These are phyloP conservation scores for Arthrobotrys sinensis DNA, from an alignment of 2,329 filamentous ascomycete species.

Conservation along the genomic window DNA sequence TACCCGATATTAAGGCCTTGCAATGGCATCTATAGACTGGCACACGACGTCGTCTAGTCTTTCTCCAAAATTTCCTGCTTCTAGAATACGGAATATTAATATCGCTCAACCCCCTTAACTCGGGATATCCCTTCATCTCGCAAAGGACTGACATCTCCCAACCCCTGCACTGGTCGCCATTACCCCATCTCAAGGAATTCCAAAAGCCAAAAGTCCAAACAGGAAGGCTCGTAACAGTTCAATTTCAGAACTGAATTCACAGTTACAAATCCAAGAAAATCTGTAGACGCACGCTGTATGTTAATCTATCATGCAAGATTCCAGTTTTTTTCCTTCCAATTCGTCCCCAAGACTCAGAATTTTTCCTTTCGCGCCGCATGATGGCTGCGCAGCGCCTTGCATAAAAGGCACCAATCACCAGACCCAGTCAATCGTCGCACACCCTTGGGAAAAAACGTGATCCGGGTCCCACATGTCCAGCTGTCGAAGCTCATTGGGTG, in stretches of 20 bases:
- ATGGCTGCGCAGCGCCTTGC: slow-evolving; percentile 33
- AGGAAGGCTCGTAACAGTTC: slow-evolving; percentile 1
- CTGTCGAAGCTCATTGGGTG: slow-evolving; percentile 33
- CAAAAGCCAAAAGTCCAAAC: neutral
- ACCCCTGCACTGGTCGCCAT: neutral
- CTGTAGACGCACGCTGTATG: slow-evolving; percentile 23
- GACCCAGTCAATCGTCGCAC: slow-evolving; percentile 33
- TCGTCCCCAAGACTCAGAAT: neutral
- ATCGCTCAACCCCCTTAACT: slow-evolving; percentile 28
- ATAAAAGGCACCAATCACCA: slow-evolving; percentile 57
- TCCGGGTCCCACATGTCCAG: slow-evolving; percentile 22
- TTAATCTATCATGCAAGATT: slow-evolving; percentile 29
- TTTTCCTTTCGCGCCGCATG: slow-evolving; percentile 29
- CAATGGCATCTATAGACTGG: neutral
- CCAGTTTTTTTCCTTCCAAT: neutral
- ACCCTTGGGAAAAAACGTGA: slow-evolving; percentile 40
- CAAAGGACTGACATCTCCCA: neutral
- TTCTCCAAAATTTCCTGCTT: neutral
- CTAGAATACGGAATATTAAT: slow-evolving; percentile 13
- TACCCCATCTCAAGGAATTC: neutral
- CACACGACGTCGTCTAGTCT: slow-evolving; percentile 1
- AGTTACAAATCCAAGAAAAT: too few species aligned
- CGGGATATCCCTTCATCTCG: slow-evolving; percentile 9
- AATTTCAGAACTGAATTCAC: too few species aligned
- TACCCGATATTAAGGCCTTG: neutral